Conservation (phyloP, 2,329 filamentous ascomycete genomes). For the Cladosporium sp. region DNA sequence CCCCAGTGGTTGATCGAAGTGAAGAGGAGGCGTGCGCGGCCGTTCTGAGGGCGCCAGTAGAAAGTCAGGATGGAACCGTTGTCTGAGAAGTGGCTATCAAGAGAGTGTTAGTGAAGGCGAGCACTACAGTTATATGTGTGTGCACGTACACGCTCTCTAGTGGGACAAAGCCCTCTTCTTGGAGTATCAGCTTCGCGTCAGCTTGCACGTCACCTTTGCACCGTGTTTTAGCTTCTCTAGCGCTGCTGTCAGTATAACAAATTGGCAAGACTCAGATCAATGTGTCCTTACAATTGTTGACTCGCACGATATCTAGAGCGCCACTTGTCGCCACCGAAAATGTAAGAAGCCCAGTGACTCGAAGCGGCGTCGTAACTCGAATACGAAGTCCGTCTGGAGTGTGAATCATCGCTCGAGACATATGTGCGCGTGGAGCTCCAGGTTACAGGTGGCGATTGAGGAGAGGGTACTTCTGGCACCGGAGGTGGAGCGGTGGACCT, state of each 20-base stretch:
- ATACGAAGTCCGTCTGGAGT: conserved; percentile 36
- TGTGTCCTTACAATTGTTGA: not conserved
- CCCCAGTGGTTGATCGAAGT: conserved; percentile 44
- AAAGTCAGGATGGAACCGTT: conserved; percentile 39
- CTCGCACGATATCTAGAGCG: not conserved
- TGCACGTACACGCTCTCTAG: conserved; percentile 39
- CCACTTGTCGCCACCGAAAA: conserved; percentile 42
- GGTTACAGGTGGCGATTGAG: conserved; percentile 43
- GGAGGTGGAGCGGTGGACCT: conserved; percentile 30
- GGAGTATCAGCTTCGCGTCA: conserved; percentile 26
- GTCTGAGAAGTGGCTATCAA: conserved; percentile 43
- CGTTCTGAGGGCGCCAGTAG: conserved; percentile 53
- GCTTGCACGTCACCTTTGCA: not conserved
- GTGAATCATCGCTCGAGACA: conserved; percentile 24
- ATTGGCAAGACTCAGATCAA: not conserved
- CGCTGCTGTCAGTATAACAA: not conserved
- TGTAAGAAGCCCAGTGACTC: conserved; percentile 45
- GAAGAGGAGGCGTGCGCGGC: conserved; percentile 56
- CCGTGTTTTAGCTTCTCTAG: not conserved
- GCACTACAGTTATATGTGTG: not conserved
- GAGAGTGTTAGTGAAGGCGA: not conserved
- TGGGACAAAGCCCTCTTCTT: conserved; percentile 43
- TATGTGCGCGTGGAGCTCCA: conserved; percentile 43
- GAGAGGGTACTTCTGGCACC: conserved; percentile 41
- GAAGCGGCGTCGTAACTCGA: conserved; percentile 25